A percentile compares a stretch with the other conserved stretches of the same genome.
Conservation (phyloP, 495 filamentous ascomycete genomes). For the Hyaloscypha bicolor region DNA sequence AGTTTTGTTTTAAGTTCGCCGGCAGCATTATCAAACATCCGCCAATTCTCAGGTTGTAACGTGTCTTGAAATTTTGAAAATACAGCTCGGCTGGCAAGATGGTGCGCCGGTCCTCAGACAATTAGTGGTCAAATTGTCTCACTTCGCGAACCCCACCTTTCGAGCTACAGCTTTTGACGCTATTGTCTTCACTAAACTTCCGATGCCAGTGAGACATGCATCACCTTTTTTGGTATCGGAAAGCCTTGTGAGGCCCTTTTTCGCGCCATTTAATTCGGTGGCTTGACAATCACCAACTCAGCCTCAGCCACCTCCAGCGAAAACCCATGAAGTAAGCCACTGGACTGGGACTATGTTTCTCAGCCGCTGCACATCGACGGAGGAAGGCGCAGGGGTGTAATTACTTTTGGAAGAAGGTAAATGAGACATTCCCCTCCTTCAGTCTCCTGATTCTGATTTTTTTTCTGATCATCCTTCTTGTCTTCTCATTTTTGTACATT, state of each 20-base stretch:
- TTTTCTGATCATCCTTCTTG: background rate
- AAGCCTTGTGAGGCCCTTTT: background rate
- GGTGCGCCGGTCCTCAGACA: no score
- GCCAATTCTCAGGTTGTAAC: no score
- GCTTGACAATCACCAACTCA: background rate
- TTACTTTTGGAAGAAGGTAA: background rate
- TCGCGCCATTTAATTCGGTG: background rate
- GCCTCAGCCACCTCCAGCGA: background rate
- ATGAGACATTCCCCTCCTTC: background rate
- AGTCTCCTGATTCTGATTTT: background rate
- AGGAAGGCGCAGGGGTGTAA: background rate
- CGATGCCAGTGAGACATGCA: background rate
- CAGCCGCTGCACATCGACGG: background rate
- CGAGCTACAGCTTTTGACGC: no score
- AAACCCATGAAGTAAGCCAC: background rate
- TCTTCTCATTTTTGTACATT: background rate
- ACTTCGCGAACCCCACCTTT: background rate
- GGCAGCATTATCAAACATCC: no score
- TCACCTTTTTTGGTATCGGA: background rate
- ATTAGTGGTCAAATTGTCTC: no score
- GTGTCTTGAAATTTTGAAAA: no score
- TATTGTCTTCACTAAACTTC: no score
- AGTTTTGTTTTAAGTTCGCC: no score
- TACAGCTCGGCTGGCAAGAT: no score
- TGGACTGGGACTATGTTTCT: background rate